Base-by-base conservation (phyloP, 2,329 filamentous ascomycete genomes). In the Hymenoscyphus fraxineus region DNA sequence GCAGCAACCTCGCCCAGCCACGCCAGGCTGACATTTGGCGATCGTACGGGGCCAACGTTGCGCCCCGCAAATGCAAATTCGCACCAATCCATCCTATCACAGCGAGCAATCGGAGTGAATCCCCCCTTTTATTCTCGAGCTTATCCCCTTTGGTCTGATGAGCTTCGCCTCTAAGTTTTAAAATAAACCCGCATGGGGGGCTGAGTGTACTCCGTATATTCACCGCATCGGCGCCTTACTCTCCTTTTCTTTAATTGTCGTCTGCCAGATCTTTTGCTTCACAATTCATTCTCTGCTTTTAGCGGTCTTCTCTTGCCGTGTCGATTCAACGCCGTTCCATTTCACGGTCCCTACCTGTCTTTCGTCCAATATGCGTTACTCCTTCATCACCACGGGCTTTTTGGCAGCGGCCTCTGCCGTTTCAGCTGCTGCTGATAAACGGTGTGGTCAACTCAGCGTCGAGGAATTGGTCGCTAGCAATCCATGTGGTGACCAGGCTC, bases 321-420 rank as follows among this genome's bases (percentile, higher is more conserved):
- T 22, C 47, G 47, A 54, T 19, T 54, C 47, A 27, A 22, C 10
- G 7, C n/a, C 47, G 19, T 54, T 19, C 19, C 7, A 12, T 3
- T 19, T 27, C 47, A 19, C 22, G 19, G 13, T 12, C 47, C 47
- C 22, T 13, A 19, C 7, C 19, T 44, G 6, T 6, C 22, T 3
- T 54, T 22, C 47, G 22, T 13, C 12, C 64, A 68, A 6, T 39
- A 73, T 73, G 72, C 71, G 66, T 35, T 61, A 64, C 32, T 63
- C 57, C 38, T 47, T 72, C 15, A n/a, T 72, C 38, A 60, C 57
- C 19, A 32, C 31, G 13, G 19, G 47, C 19, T 58, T 72, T 16
- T 44, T 70, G 40, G 65, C 64, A 19, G 65, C 67, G 35, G 64
- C 66, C 38, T 59, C 68, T 12, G 51, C 66, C 54, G 67, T 70